Evolutionary conservation across 768 basidiomycete species (phyloP).

Genomic region (Tricholoma hemisulphureum): DNA sequence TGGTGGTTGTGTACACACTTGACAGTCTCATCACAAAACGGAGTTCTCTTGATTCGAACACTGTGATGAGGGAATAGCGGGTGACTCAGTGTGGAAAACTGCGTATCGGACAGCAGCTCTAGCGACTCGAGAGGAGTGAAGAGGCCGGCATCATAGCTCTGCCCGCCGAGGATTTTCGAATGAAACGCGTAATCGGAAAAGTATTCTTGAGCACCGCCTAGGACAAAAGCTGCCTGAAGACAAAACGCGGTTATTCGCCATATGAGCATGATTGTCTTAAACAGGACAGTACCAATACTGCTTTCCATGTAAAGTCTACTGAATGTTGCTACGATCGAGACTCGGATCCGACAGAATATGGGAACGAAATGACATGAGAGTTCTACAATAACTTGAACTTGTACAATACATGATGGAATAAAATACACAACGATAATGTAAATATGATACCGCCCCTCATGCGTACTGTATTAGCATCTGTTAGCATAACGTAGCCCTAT

Average conservation of each 20-base stretch:
- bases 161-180: background rate
- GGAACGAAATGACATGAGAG: no score
- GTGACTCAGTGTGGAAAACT: conserved; percentile 41
- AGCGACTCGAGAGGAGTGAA: conserved; percentile 36
- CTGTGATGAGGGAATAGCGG: conserved; percentile 50
- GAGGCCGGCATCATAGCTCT: conserved; percentile 27
- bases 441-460: background rate
- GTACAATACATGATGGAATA: conserved; percentile 1
- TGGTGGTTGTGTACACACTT: conserved; percentile 39
- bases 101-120: conserved; percentile 29
- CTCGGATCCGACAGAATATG: no score
- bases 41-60: conserved; percentile 58
- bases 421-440: background rate
- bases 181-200: background rate
- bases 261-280: background rate
- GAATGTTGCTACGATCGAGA: no score
- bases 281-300: no score
- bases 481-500: background rate
- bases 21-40: conserved; percentile 60
- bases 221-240: background rate
- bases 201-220: background rate
- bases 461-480: background rate
- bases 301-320: no score
- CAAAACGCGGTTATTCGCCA: background rate
- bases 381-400: no score